phyloP scores from a whole-genome alignment of 768 basidiomycete genomes.

The Fomitopsis pulvina region DNA sequence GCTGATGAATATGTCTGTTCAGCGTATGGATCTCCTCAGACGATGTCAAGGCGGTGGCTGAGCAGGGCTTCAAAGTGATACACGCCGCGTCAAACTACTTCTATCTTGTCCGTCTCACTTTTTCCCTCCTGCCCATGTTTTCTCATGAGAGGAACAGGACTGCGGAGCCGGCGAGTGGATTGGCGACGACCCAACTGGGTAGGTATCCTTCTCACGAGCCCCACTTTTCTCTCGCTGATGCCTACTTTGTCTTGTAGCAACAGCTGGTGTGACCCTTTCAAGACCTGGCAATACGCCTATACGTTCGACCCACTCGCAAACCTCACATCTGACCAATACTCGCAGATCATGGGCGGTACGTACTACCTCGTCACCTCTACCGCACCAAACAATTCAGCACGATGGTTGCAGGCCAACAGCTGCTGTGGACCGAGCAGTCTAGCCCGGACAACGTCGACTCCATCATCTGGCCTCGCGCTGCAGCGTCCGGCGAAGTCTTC shows the following conservation, averaged over 20 bases:
- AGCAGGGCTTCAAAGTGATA: constrained; percentile 54
- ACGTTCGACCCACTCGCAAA: constrained; percentile 65
- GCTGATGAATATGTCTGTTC: constrained; percentile 1
- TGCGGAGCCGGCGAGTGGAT: constrained; percentile 73
- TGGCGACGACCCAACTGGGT: constrained; percentile 40
- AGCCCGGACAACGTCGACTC: constrained; percentile 59
- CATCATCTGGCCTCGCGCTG: constrained; percentile 69
- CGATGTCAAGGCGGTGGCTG: constrained; percentile 52
- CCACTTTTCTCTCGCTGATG: neutral
- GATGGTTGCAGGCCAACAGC: constrained; percentile 41
- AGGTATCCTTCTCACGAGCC: neutral
- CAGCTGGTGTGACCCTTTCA: constrained; percentile 78
- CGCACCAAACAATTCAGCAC: neutral
- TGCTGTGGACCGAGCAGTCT: constrained; percentile 74
- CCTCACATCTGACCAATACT: constrained; percentile 38
- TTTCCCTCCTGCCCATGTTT: too few species aligned
- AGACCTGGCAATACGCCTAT: constrained; percentile 70
- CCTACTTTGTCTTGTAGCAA: constrained; percentile 22
- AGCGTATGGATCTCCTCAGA: constrained; percentile 72
- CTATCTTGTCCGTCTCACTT: constrained; percentile 49
- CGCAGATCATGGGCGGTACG: constrained; percentile 59
- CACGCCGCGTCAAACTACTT: constrained; percentile 74
- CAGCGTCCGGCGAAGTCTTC: constrained; percentile 69
- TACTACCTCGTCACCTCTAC: neutral
- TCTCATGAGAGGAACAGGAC: too few species aligned